A percentile compares a stretch with the other conserved stretches of the same genome.
These are phyloP conservation scores for Pichia sp. DNA, from an alignment of 1,139 yeast genomes.

Conservation along the genomic window DNA sequence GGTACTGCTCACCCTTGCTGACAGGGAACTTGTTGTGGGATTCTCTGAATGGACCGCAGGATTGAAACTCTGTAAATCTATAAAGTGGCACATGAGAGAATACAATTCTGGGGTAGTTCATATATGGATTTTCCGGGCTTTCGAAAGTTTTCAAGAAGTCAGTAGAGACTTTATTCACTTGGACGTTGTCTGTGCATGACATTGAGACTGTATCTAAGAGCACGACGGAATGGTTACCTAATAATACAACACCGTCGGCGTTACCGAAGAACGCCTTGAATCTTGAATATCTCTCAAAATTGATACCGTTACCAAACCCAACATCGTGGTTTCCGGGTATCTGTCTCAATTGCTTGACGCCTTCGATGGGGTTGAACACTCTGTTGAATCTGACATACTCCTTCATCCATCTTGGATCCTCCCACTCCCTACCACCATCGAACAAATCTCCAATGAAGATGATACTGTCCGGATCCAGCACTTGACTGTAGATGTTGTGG, in stretches of 20 bases:
- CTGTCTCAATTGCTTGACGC: conserved; percentile 42
- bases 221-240: conserved; percentile 78
- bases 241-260: conserved; percentile 49
- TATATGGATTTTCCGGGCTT: conserved; percentile 27
- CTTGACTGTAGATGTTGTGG: conserved; percentile 57
- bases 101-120: conserved; percentile 59
- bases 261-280: conserved; percentile 76
- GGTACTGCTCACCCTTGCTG: conserved; percentile 72
- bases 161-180: conserved; percentile 43
- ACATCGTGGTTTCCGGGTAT: conserved; percentile 97
- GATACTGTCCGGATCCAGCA: conserved; percentile 71
- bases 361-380: conserved; percentile 54
- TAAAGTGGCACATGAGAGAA: conserved; percentile 80
- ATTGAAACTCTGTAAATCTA: conserved; percentile 49
- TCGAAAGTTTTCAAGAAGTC: conserved; percentile 37
- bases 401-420: conserved; percentile 62
- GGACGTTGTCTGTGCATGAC: conserved; percentile 47
- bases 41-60: conserved; percentile 73
- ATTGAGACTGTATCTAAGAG: conserved; percentile 80
- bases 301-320: conserved; percentile 76
- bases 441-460: conserved; percentile 87
- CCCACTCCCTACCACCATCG: conserved; percentile 96
- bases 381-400: conserved; percentile 68
- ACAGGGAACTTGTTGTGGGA: conserved; percentile 62
- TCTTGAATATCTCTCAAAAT: conserved; percentile 53